A percentile compares a stretch with the other conserved stretches of the same genome.
phyloP scores from a whole-genome alignment of 192 early-diverging fungal genomes.

The Podila epigama region DNA sequence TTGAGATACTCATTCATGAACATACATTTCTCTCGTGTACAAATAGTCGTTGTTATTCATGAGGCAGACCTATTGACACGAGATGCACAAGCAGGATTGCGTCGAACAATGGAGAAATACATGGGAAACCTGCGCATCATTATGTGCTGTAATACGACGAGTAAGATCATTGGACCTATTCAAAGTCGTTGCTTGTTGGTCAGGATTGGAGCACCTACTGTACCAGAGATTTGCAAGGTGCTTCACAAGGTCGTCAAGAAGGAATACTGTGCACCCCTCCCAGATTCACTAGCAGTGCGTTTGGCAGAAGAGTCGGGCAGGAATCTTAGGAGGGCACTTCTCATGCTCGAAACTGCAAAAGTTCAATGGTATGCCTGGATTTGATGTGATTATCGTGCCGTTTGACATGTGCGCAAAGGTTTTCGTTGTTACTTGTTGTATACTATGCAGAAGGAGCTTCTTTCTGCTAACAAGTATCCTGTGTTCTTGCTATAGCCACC shows the following conservation, averaged over 20 bases:
- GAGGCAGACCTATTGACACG: constrained; percentile 90
- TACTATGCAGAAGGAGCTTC: not conserved
- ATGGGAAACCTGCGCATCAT: constrained; percentile 92
- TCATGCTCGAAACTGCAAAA: constrained; percentile 88
- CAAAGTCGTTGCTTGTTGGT: constrained; percentile 91
- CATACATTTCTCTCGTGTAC: constrained; percentile 2
- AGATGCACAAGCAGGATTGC: constrained; percentile 94
- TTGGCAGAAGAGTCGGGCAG: constrained; percentile 78
- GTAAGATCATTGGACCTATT: constrained; percentile 93
- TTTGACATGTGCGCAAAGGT: too few relatives aligned
- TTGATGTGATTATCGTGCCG: not conserved
- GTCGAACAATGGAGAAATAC: constrained; percentile 99
- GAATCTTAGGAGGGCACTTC: constrained; percentile 88
- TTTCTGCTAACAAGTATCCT: not conserved
- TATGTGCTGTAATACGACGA: constrained; percentile 88
- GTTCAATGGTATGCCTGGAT: constrained; percentile 65
- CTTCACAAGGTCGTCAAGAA: constrained; percentile 81
- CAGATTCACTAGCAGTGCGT: constrained; percentile 63
- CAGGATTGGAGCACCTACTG: constrained; percentile 81
- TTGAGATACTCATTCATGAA: not conserved
- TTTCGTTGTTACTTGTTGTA: too few relatives aligned
- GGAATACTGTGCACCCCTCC: constrained; percentile 72
- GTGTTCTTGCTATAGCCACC: constrained; percentile 9
- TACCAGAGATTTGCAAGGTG: constrained; percentile 75
- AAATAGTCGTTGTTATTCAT: constrained; percentile 87